These are phyloP conservation scores for Kernera saxatilis DNA, from an alignment of 345 rosid species.

Conservation along the genomic window DNA sequence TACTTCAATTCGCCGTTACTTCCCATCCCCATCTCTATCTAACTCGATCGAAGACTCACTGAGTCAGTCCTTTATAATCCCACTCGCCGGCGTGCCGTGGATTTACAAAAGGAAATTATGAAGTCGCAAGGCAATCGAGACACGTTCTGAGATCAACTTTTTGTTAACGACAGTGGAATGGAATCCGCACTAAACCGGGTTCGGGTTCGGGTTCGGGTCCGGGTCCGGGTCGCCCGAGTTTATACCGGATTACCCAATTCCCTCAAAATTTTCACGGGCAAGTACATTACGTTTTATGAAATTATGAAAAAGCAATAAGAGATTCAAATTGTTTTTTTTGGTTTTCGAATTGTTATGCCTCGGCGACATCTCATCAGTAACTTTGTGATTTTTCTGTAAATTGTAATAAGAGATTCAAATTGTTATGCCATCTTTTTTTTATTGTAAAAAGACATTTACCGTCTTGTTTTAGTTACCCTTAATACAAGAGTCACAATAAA, in stretches of 20 bases:
- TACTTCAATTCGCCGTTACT: conserved; percentile 52
- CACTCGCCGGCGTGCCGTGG: conserved; percentile 18
- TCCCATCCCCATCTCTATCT: conserved; percentile 36
- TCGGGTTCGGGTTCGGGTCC: conserved; percentile 9
- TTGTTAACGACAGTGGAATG: conserved; percentile 6
- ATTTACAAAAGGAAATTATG: background rate
- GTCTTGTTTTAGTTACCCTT: no score
- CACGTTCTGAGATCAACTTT: background rate
- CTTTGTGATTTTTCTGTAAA: no score
- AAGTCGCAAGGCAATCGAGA: conserved; percentile 8
- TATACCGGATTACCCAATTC: background rate
- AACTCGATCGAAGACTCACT: conserved; percentile 23
- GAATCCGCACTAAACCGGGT: conserved; percentile 3
- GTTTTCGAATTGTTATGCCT: no score
- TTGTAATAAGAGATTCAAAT: no score
- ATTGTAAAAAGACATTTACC: no score
- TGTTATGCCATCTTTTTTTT: no score
- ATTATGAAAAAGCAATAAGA: no score
- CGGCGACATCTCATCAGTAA: no score
- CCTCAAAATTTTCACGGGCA: background rate
- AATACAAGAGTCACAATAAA: no score
- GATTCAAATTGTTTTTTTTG: no score
- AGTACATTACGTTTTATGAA: background rate
- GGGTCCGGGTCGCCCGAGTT: background rate
- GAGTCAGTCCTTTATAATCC: background rate